A percentile compares a stretch with the other conserved stretches of the same genome.
phyloP scores from a whole-genome alignment of 805 yeast genomes.

The Ogataea thermomethanolica region DNA sequence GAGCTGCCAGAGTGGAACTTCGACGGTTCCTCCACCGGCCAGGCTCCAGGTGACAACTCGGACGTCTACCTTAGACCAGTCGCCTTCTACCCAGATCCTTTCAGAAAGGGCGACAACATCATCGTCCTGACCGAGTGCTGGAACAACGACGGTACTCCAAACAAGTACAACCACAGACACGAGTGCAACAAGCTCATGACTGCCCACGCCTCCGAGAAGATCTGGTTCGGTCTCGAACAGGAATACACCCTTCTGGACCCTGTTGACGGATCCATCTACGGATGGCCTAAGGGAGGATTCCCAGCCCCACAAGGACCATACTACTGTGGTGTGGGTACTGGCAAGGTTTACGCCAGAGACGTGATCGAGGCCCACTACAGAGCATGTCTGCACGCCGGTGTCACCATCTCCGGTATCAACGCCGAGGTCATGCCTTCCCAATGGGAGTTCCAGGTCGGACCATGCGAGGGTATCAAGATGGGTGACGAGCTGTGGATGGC shows the following conservation, averaged over 20 bases:
- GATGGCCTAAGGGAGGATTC: slow-evolving; percentile 99
- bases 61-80: slow-evolving; percentile 95
- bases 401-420: slow-evolving; percentile 90
- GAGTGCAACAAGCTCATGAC: slow-evolving; percentile 93
- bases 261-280: slow-evolving; percentile 76
- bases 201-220: slow-evolving; percentile 78
- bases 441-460: slow-evolving; percentile 99
- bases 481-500: slow-evolving; percentile 98
- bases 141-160: slow-evolving; percentile 98
- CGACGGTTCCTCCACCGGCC: slow-evolving; percentile 97
- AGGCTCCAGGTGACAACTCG: slow-evolving; percentile 97
- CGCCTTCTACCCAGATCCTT: slow-evolving; percentile 92
- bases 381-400: slow-evolving; percentile 93
- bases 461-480: slow-evolving; percentile 92
- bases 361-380: slow-evolving; percentile 98
- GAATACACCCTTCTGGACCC: slow-evolving; percentile 96
- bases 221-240: slow-evolving; percentile 99
- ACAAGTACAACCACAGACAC: slow-evolving; percentile 97
- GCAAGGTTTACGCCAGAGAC: slow-evolving; percentile 97
- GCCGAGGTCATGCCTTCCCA: slow-evolving; percentile 99
- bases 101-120: slow-evolving; percentile 96
- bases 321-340: slow-evolving; percentile 99
- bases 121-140: slow-evolving; percentile 94
- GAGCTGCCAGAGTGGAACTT: slow-evolving; percentile 99
- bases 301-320: slow-evolving; percentile 99